Percentiles rank a stretch among this genome's conserved stretches.
Evolutionary conservation across 2,329 filamentous ascomycete genomes (phyloP).

Genomic region (Aspergillus caelatus): DNA sequence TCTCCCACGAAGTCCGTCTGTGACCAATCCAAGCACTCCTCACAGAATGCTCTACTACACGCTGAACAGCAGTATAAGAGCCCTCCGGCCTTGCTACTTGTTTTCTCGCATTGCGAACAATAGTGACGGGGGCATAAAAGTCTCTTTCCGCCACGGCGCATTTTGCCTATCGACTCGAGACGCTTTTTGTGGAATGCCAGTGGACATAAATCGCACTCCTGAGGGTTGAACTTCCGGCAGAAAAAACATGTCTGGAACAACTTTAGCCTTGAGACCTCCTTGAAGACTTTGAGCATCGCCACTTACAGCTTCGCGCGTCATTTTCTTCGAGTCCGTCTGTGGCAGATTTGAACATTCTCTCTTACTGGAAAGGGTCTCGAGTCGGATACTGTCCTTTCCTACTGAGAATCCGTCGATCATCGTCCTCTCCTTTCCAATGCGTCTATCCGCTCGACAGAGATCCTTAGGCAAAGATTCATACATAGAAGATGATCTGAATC

Average conservation of each 20-base stretch:
- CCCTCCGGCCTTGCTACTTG: constrained; percentile 48
- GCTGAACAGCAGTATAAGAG: constrained; percentile 56
- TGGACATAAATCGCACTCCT: constrained; percentile 49
- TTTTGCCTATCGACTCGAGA: constrained; percentile 31
- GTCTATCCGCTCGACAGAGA: constrained; percentile 51
- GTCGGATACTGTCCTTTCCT: constrained; percentile 59
- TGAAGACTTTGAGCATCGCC: too few relatives aligned
- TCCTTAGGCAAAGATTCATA: constrained; percentile 33
- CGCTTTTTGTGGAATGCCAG: constrained; percentile 58
- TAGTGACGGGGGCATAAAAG: constrained; percentile 57
- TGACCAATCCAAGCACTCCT: constrained; percentile 61
- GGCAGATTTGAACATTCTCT: background rate
- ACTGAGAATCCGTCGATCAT: constrained; percentile 60
- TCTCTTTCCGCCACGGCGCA: constrained; percentile 4
- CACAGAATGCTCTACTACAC: constrained; percentile 60
- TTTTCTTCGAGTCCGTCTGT: background rate
- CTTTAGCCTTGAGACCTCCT: constrained; percentile 5
- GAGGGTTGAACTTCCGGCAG: constrained; percentile 3
- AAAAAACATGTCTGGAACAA: constrained; percentile 20
- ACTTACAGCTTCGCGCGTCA: constrained; percentile 50
- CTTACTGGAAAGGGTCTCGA: constrained; percentile 40
- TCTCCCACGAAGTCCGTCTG: constrained; percentile 54
- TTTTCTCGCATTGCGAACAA: constrained; percentile 57
- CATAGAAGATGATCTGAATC: constrained; percentile 27
- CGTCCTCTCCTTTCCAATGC: constrained; percentile 60